Evolutionary conservation across 2,329 filamentous ascomycete species (phyloP), one percentile per base, ranked within the genome.

Genomic region (Trichoderma brevicompactum): DNA sequence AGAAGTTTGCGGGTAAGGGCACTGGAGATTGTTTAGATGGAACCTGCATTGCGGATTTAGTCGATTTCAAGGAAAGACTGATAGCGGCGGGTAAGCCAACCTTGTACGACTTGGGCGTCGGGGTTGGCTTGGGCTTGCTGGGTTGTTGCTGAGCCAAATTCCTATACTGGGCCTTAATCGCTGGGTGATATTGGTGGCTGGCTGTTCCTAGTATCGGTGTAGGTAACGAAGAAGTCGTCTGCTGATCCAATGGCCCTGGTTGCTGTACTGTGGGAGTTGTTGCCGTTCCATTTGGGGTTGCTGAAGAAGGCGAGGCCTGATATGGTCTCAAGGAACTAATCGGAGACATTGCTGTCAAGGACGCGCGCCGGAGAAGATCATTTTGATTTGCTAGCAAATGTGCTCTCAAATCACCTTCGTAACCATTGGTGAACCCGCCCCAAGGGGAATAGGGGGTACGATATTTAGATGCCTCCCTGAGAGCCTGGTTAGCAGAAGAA

Each of bases 391-490:
- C 69, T 74, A 81, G 78, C 50, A 84, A 67, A 65, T 83, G 80
- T 17, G 80, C 79, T 55, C 78, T 77, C 17, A 82, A 67, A 54
- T 82, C 82, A 19, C 83, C 84, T 72, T 87, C 84, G 65, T 87
- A 87, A 5, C 85, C 85, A 67, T 88, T 88, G 40, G 83, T 86
- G 69, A 88, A 88, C 0, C 85, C 86, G 28, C 83, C 82, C 76
- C 78, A 81, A 1, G 80, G 77, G 15, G 83, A 80, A 71, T 89
- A 89, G 1, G 87, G 87, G 5, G 85, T 87, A 56, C 84, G 81
- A 66, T 89, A 88, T 62, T 82, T 82, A 7, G 81, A 79, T 6
- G 83, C 77, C 66, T 85, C 83, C 75, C 83, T 85, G 67, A 5
- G n/a, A 36, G 32, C 12, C 53, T 8, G 8, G 55, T 74, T 68